Evolutionary conservation across 2,329 filamentous ascomycete species (phyloP), one percentile per base, ranked within the genome.

Genomic region (Aspergillus flavus): DNA sequence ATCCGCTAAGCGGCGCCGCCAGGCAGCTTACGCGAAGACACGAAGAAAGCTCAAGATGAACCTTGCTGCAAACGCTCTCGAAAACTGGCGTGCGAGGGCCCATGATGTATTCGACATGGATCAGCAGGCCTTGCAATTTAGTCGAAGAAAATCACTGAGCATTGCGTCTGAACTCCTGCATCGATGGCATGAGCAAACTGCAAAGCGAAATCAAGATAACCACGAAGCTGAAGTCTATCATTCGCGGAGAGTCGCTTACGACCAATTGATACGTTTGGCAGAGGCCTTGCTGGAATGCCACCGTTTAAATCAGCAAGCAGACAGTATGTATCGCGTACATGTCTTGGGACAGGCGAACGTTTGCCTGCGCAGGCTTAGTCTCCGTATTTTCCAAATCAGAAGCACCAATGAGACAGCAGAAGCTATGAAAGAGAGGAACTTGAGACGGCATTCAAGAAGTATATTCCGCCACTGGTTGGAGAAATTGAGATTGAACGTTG

Each of bases 401-500:
- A 81, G 82, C 58, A 80, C 80, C 28, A 73, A 79, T 11, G 82
- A 87, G 61, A 86, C 80, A 46, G 85, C 85, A 0, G 77, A 83
- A 41, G 83, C 85, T 7, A 76, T 88, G 66, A 78, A 79, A 57
- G 79, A 83, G 21, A 78, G 86, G 21, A 86, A 84, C 64, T 78
- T 83, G 43, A 80, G 84, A 60, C 84, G 84, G 65, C 86, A 88
- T 71, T 76, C 82, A 32, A 80, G 83, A 61, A 81, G 81, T 34
- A 85, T 88, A 78, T 74, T 89, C 56, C 78, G 83, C 28, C 81
- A 83, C 64, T 89, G 86, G 86, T 71, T 78, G 14, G 81, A 83
- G 19, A 81, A 80, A 59, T 78, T 82, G 41, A 71, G 73, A 56
- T 58, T 65, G 60, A 71, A 70, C 54, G 61, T 72, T 16, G 75